Evolutionary conservation across 2,329 filamentous ascomycete species (phyloP), one percentile per base, ranked within the genome.

Genomic region (Neoscytalidium dimidiatum): DNA sequence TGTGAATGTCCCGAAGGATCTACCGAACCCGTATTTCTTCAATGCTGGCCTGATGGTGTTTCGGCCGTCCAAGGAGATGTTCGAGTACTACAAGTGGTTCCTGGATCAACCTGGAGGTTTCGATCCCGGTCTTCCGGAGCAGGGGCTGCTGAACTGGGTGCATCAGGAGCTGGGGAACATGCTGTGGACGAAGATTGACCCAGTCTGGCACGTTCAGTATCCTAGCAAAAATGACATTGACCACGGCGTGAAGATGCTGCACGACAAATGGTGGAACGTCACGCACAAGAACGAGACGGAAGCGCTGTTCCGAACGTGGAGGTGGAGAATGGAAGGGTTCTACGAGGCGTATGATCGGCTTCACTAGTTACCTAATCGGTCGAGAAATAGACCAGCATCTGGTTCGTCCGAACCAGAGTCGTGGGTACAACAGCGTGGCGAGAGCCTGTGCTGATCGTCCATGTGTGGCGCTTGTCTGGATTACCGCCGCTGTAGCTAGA

Each of bases 191-290:
- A 70, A 73, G 62, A 62, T 80, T 6, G 66, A 68, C 21, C 73
- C 74, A 17, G 73, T 70, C 8, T 80, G 76, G 77, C 80, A 79
- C 60, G 73, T 78, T 11, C 72, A 77, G 51, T 76, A 52, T 6
- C 73, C 48, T 73, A 78, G 69, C 14, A 71, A 75, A 56, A 70
- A 71, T 28, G 78, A 80, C 62, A 65, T 79, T 31, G 68, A 74
- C 11, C 71, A 74, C 31, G 78, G 78, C 0, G 69, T 79, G 9
- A 70, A 70, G 38, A 76, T 71, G 61, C 67, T 79, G 53, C 78
- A 80, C 49, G 76, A 75, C 66, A 80, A 80, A 68, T 80, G 75
- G 74, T 80, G 77, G 78, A 66, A 63, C 8, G 67, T 68, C 28
- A 67, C 70, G 8, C 67, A 68, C 26, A 70, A 74, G 41, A 66